Evolutionary conservation across 495 filamentous ascomycete genomes (phyloP), one percentile per base, ranked within the genome.

Genomic region (Trichoderma orchidacearum): DNA sequence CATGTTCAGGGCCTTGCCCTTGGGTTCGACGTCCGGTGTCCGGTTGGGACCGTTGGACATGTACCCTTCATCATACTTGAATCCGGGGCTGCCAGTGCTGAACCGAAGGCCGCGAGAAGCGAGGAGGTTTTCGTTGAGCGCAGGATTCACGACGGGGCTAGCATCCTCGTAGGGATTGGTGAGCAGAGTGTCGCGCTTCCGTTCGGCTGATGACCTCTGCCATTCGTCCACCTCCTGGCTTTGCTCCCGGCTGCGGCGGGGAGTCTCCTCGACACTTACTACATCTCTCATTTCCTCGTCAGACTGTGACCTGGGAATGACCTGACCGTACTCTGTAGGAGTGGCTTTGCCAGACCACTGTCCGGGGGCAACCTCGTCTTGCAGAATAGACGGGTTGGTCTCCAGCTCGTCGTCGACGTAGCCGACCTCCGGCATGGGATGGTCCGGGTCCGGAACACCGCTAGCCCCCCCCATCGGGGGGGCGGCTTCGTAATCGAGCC

Each of bases 61-160:
- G 66, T 96, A 96, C 12, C 92, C 92, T 72, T 96, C 91, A 64
- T 95, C 91, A 30, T 70, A 68, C 60, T 71, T 73, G 32, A 73
- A 55, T 58, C 83, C 85, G 52, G 75, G 76, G 58, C 72, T 75
- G 30, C 72, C 68, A 0, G 68, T 70, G 28, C 72, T 72, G 57
- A 78, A 78, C 9, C 68, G 61, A 15, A 67, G 76, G 1, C 65
- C 69, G 30, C 59, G 30, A 23, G 66, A 65, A 34, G 65, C 67
- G 6, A 80, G 64, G 41, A 80, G 71, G 31, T 67, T 69, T 25
- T 67, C 69, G 62, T 75, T 75, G 55, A 73, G 69, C 57, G 74
- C 76, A 29, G 73, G 69, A 58, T 76, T 75, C 54, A 68, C 75
- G 35, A 77, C 70, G 5, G 79, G 75, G 57, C 75, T 78, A 15